Conservation (phyloP, 2,329 filamentous ascomycete genomes). For the Sarocladium brachiariae region DNA sequence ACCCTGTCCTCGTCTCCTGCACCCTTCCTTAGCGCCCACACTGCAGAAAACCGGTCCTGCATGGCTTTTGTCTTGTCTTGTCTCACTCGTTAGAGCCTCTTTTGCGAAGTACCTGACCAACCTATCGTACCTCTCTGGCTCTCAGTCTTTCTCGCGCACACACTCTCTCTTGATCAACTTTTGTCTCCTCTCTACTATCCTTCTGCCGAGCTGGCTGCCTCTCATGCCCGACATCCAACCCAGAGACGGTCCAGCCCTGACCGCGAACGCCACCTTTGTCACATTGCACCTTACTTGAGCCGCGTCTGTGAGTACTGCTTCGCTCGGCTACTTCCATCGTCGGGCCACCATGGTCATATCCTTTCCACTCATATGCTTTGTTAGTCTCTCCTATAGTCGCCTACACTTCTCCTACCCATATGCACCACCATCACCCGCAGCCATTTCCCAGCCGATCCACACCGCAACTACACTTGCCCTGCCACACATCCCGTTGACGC, state of each 20-base stretch:
- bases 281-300: background rate
- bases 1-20: background rate
- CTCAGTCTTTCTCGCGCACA: background rate
- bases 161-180: background rate
- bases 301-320: no score
- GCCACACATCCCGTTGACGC: slow-evolving; percentile 4
- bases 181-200: background rate
- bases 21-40: background rate
- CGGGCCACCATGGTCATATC: background rate
- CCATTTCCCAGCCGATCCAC: background rate
- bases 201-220: background rate
- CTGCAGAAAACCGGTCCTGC: background rate
- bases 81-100: slow-evolving; percentile 1
- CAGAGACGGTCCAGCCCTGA: background rate
- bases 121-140: no score
- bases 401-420: background rate
- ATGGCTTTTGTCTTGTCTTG: background rate
- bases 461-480: slow-evolving; percentile 2
- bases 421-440: background rate
- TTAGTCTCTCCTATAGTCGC: background rate
- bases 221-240: background rate
- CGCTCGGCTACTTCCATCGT: background rate
- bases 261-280: slow-evolving; percentile 2
- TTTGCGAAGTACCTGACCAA: no score
- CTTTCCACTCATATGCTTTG: background rate